Evolutionary conservation across 176 grass and related monocot genomes (phyloP), one percentile per base, ranked within the genome.

Genomic region (Olyra latifolia): DNA sequence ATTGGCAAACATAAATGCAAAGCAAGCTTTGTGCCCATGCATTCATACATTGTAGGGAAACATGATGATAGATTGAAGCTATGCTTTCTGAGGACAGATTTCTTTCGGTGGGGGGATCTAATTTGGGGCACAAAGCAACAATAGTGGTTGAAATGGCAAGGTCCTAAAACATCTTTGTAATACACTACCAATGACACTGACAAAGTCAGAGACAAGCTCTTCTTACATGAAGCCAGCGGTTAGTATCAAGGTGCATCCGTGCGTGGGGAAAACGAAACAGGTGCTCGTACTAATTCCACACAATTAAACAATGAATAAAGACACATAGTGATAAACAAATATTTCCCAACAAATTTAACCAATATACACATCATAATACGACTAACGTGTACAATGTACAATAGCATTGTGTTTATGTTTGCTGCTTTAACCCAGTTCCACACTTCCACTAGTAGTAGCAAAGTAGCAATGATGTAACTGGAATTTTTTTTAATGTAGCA

Each of bases 21-120:
- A 63, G 45, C 38, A 63, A 46, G 52, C 65, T 79, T 32, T 52
- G 53, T 39, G 48, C 5, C 3, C 11, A 16, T 30, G 24, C 28
- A 79, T 64, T n/a, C 45, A 38, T 10, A 71, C 15, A 76, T 12
- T 82, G 56, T n/a, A 48, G 32, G 10, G 54, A 5, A 69, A 69
- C 9, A 54, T 45, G 14, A 56, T 13, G 22, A 70, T 46, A 76
- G 48, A 75, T 9, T 78, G 13, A 72, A 42, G 29, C n/a, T 23
- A 79, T 55, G 13, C 7, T 25, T 40, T 48, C 22, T 32, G 68
- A 72, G 25, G 69, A 32, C 13, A 48, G 27, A 52, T 52, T 52
- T 57, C n/a, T 57, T 57, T n/a, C 4, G 9, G 54, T 9, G 22
- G 14, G 3, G 10, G 10, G 9, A 57, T 57, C n/a, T 24, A 57